Evolutionary conservation across 2,329 filamentous ascomycete species (phyloP), one percentile per base, ranked within the genome.

Genomic region (Cladosporium halotolerans): DNA sequence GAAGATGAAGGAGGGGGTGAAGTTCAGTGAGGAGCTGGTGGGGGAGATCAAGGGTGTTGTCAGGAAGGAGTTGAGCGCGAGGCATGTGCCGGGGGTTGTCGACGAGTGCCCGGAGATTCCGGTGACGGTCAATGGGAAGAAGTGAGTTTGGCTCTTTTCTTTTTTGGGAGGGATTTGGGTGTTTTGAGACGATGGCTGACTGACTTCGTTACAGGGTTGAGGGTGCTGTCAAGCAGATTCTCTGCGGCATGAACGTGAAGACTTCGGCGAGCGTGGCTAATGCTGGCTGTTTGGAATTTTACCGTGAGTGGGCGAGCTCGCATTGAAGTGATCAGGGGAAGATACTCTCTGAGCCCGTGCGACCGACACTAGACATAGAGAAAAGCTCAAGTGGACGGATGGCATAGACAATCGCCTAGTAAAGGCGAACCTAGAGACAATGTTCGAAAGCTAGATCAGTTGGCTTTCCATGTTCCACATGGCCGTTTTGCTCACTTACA

Each of bases 181-280:
- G 41, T 28, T 28, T 9, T 16, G 36, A 28, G 23, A 44, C 45
- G 23, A 5, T 28, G 3, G 23, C 23, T 28, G 23, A 7, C 23
- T 28, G 7, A 28, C 10, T 39, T 14, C 41, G 33, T 53, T 16
- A 9, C 32, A 54, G 52, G 45, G 89, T 99, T 55, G 92, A 99
- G 70, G 90, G 95, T 45, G 89, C 89, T 0, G 92, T 97, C 5
- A 97, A 97, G 76, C 91, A 96, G 72, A 96, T 97, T 42, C 73
- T 99, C 1, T 95, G 89, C 28, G 92, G 91, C 0, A 75, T 91
- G 70, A 82, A 88, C 49, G 83, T 96, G 59, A 91, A 90, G 75
- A 93, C 89, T 0, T 90, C 89, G 45, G 90, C 91, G 0, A 95
- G 89, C 64, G 91, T 97, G n/a, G 89, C 89, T 4, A 97, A 97